Evolutionary conservation across 2,329 filamentous ascomycete species (phyloP), one percentile per base, ranked within the genome.

Genomic region (Curvularia sp.): DNA sequence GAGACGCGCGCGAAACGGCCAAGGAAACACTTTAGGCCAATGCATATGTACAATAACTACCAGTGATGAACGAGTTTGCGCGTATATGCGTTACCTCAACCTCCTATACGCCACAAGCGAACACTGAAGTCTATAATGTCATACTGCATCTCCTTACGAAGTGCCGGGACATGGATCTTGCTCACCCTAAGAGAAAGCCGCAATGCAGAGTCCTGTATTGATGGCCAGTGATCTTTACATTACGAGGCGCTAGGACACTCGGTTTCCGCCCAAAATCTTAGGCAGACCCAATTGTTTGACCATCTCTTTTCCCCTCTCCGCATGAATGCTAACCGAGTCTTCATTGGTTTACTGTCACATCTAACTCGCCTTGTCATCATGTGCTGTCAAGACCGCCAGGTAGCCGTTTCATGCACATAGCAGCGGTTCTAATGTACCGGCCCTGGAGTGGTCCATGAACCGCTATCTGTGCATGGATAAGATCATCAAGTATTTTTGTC

Each of bases 391-490:
- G 15, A 28, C 21, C 43, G 6, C 21, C 13, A 18, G 34, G 19
- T 25, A 49, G 8, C 9, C 2, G 34, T 49, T 36, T 49, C 32
- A 39, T 38, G 13, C 27, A n/a, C 18, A 47, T 15, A 47, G 28
- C 21, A n/a, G 6, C 15, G 8, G 8, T 1, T 13, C 13, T 21
- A 27, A 12, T 7, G 15, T 38, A 36, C 34, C 21, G 10, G 23
- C 15, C 34, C 10, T 39, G 15, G 5, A 39, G 21, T 27, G 21
- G n/a, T 2, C 13, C 27, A 27, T 7, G 5, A 13, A 13, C 47
- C 47, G 32, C 47, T 49, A 27, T 49, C 18, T 49, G 32, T 49
- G n/a, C 47, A 27, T 34, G n/a, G 47, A 19, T 12, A 38, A 39
- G 15, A 49, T 18, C 47, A 49, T 12, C 23, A 13, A 19, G 47